These are phyloP conservation scores for Podochytrium sp. DNA, from an alignment of 192 early-diverging fungal species.

Conservation along the genomic window DNA sequence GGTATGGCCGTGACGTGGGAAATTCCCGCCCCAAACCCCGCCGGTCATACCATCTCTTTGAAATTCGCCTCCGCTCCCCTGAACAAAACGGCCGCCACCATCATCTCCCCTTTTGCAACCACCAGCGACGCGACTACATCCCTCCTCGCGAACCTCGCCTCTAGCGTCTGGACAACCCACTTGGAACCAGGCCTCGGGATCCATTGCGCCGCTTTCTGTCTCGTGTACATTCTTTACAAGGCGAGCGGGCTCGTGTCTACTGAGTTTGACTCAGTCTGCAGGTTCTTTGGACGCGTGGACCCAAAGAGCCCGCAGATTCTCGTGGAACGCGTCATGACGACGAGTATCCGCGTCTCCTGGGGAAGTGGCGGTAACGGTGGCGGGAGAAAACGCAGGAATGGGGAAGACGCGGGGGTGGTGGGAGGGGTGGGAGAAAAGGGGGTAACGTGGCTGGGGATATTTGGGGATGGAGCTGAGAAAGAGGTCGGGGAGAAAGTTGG, in stretches of 20 bases:
- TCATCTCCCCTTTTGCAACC: too few relatives aligned
- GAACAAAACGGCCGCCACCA: too few relatives aligned
- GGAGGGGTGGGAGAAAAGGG: not conserved
- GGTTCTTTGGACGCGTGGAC: slow-evolving; percentile 38
- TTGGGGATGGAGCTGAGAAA: not conserved
- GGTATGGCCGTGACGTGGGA: too few relatives aligned
- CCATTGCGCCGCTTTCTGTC: slow-evolving; percentile 41
- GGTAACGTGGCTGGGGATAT: not conserved
- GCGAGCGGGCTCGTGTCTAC: slow-evolving; percentile 17
- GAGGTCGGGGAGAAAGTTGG: not conserved
- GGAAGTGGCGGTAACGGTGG: too few relatives aligned
- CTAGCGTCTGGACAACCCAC: too few relatives aligned
- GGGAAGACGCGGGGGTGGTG: not conserved
- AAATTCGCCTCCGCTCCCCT: too few relatives aligned
- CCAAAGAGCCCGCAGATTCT: slow-evolving; percentile 33
- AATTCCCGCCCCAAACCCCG: not conserved
- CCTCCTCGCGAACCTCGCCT: not conserved
- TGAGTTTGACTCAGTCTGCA: slow-evolving; percentile 36
- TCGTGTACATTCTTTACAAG: slow-evolving; percentile 35
- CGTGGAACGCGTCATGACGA: slow-evolving; percentile 35
- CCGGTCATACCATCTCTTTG: too few relatives aligned
- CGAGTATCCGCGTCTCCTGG: slow-evolving; percentile 36
- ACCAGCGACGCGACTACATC: not conserved
- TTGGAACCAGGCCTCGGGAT: slow-evolving; percentile 43
- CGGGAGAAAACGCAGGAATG: not conserved